These are phyloP conservation scores for Furcasterigmium sp. DNA, from an alignment of 2,329 filamentous ascomycete species.

Conservation along the genomic window DNA sequence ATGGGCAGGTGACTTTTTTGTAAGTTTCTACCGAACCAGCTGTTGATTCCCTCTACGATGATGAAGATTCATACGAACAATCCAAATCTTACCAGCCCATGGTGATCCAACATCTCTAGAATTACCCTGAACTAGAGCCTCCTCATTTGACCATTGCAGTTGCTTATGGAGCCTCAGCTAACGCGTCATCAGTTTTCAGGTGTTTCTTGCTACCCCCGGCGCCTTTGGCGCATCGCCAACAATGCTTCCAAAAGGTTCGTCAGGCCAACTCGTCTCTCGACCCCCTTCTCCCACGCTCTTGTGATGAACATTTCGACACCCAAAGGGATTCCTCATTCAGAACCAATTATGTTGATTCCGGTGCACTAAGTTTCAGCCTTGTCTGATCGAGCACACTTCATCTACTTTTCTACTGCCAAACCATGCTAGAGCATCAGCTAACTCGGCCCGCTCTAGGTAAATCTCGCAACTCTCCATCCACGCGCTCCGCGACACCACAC, in stretches of 20 bases:
- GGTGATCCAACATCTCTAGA: constrained; percentile 49
- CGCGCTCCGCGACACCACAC: constrained; percentile 21
- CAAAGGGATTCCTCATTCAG: constrained; percentile 64
- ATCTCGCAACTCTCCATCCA: constrained; percentile 1
- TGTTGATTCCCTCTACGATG: constrained; percentile 17
- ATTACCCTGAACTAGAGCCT: constrained; percentile 49
- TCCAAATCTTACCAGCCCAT: constrained; percentile 58
- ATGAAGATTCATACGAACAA: constrained; percentile 49
- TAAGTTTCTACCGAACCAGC: not conserved
- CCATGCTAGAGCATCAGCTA: constrained; percentile 22
- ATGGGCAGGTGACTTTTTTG: constrained; percentile 11
- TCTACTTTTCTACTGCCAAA: constrained; percentile 10
- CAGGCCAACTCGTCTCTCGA: constrained; percentile 4
- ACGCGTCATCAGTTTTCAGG: constrained; percentile 3
- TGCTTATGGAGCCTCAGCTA: constrained; percentile 3
- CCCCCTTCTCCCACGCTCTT: constrained; percentile 21
- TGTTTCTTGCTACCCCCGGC: constrained; percentile 2
- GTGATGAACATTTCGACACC: constrained; percentile 58
- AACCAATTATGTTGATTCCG: constrained; percentile 60
- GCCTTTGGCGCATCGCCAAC: not conserved
- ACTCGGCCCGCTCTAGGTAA: constrained; percentile 39
- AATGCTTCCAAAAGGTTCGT: constrained; percentile 41
- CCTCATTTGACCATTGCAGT: not conserved
- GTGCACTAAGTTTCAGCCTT: constrained; percentile 62
- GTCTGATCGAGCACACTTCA: constrained; percentile 47